A percentile compares a stretch with the other conserved stretches of the same genome.
Evolutionary conservation across 1,139 yeast genomes (phyloP).

Genomic region (Candida buenavistaensis): DNA sequence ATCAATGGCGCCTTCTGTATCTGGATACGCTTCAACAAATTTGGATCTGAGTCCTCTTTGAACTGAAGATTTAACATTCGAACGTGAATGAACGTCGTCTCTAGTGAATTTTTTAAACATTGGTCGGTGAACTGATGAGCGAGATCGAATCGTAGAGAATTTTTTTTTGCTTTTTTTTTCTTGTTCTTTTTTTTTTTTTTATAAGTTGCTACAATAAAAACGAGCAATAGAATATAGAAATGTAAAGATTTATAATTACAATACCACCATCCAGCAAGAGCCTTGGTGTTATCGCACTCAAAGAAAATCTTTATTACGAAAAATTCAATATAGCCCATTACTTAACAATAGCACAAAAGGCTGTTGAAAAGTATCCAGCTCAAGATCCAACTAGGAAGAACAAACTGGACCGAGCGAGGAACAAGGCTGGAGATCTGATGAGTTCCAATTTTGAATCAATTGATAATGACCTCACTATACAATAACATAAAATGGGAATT

Average conservation of each 20-base stretch:
- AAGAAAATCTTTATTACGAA: slow-evolving; percentile 47
- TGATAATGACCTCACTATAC: slow-evolving; percentile 14
- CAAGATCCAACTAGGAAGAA: slow-evolving; percentile 45
- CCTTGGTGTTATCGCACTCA: slow-evolving; percentile 78
- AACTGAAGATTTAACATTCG: slow-evolving; percentile 89
- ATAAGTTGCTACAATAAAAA: no score
- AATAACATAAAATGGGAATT: slow-evolving; percentile 9
- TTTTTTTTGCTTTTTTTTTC: not conserved
- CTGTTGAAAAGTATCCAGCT: slow-evolving; percentile 47
- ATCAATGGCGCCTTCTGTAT: slow-evolving; percentile 72
- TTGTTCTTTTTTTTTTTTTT: not conserved
- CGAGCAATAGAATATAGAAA: slow-evolving; percentile 10
- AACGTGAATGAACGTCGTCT: slow-evolving; percentile 86
- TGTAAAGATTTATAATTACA: slow-evolving; percentile 75
- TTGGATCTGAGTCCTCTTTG: slow-evolving; percentile 81
- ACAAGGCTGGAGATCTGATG: slow-evolving; percentile 43
- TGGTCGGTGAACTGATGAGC: slow-evolving; percentile 3
- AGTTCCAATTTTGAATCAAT: slow-evolving; percentile 7
- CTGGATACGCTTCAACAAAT: slow-evolving; percentile 70
- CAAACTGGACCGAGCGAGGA: slow-evolving; percentile 64
- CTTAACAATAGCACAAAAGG: slow-evolving; percentile 11
- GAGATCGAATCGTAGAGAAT: not conserved
- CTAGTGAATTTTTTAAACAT: slow-evolving; percentile 74
- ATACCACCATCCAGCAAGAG: slow-evolving; percentile 54
- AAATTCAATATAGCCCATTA: slow-evolving; percentile 59